phyloP scores from a whole-genome alignment of 805 yeast species.

The Starmerella stigmatis region DNA sequence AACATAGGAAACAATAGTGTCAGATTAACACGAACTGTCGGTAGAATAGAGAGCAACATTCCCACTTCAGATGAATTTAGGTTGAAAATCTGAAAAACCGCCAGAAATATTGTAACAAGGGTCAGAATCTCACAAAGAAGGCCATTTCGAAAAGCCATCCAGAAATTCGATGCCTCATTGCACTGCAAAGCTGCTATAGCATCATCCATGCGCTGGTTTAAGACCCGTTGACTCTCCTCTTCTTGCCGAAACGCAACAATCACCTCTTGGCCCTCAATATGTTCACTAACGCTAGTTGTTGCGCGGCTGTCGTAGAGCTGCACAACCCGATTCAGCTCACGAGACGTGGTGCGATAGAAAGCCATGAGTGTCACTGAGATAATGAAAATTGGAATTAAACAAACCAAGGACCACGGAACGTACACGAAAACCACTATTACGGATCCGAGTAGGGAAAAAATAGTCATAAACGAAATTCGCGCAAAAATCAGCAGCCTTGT shows the following conservation, averaged over 20 bases:
- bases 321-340: constrained; percentile 65
- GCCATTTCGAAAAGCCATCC: constrained; percentile 56
- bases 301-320: constrained; percentile 61
- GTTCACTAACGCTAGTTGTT: constrained; percentile 58
- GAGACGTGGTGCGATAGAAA: constrained; percentile 55
- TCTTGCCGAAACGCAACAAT: constrained; percentile 48
- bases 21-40: constrained; percentile 44
- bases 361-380: constrained; percentile 32
- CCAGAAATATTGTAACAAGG: constrained; percentile 45
- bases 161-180: constrained; percentile 55
- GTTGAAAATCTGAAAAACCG: constrained; percentile 48
- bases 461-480: constrained; percentile 32
- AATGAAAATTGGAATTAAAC: constrained; percentile 41
- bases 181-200: constrained; percentile 58
- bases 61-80: constrained; percentile 57
- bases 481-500: constrained; percentile 44
- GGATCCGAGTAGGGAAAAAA: constrained; percentile 47
- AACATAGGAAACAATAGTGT: constrained; percentile 48
- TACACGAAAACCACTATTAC: constrained; percentile 55
- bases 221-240: constrained; percentile 39
- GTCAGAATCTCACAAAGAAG: constrained; percentile 42
- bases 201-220: constrained; percentile 39
- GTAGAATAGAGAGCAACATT: constrained; percentile 49
- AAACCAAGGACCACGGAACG: constrained; percentile 58
- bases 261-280: constrained; percentile 51